Percentiles rank a stretch among this genome's conserved stretches.
These are phyloP conservation scores for Fusarium floridanum DNA, from an alignment of 2,329 filamentous ascomycete genomes.

Conservation along the genomic window DNA sequence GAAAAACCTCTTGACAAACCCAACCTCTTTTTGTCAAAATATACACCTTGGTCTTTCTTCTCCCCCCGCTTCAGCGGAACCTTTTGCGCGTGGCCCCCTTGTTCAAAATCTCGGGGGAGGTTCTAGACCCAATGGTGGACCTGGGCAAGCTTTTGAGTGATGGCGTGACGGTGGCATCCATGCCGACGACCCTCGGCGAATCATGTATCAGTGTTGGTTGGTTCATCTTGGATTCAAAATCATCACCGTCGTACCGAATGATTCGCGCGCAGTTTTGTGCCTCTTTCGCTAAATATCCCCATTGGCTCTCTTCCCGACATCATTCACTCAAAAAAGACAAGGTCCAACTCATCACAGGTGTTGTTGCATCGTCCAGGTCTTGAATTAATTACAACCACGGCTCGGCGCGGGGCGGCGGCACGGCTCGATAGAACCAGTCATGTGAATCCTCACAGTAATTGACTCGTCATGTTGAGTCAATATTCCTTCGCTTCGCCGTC, in stretches of 20 bases:
- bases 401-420: conserved; percentile 29
- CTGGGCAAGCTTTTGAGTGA: conserved; percentile 8
- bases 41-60: neutral
- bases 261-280: neutral
- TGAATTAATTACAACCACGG: conserved; percentile 7
- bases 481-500: neutral
- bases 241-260: neutral
- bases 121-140: conserved; percentile 19
- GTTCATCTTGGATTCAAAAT: neutral
- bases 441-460: neutral
- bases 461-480: conserved; percentile 1
- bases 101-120: neutral
- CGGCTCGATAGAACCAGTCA: conserved; percentile 25
- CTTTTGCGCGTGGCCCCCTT: conserved; percentile 30
- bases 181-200: neutral
- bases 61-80: conserved; percentile 18
- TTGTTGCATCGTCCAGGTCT: neutral
- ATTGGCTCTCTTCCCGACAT: conserved; percentile 6
- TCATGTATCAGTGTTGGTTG: neutral
- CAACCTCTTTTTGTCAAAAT: conserved; percentile 1
- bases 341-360: neutral
- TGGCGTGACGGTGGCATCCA: conserved; percentile 1
- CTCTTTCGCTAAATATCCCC: conserved; percentile 8
- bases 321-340: too few species aligned
- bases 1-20: neutral